Conservation (phyloP, 176 grass and related monocot genomes). For the Luzula sylvatica region DNA sequence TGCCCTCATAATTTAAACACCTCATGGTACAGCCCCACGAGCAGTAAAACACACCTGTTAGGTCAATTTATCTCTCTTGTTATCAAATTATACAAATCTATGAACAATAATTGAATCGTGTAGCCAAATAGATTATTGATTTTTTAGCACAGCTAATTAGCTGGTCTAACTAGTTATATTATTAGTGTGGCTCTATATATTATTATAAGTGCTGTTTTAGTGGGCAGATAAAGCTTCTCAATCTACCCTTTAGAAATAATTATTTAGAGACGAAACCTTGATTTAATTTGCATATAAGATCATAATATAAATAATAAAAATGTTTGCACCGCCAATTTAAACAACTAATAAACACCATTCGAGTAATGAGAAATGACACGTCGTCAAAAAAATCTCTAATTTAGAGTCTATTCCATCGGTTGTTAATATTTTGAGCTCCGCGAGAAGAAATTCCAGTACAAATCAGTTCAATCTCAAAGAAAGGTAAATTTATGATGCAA, state of each 20-base stretch:
- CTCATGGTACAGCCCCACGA: constrained; percentile 23
- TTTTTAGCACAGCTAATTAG: constrained; percentile 8
- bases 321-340: too few relatives aligned
- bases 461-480: too few relatives aligned
- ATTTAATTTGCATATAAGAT: too few relatives aligned
- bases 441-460: too few relatives aligned
- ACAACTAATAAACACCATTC: too few relatives aligned
- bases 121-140: constrained; percentile 3
- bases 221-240: constrained; percentile 7
- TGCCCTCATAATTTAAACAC: not conserved
- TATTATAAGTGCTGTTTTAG: constrained; percentile 18
- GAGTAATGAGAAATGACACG: too few relatives aligned
- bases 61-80: constrained; percentile 9
- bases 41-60: constrained; percentile 21
- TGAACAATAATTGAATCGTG: constrained; percentile 13
- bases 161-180: constrained; percentile 6
- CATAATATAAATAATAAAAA: too few relatives aligned
- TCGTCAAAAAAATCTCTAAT: too few relatives aligned
- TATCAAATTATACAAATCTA: constrained; percentile 16
- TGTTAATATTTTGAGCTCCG: too few relatives aligned
- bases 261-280: too few relatives aligned
- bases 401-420: too few relatives aligned
- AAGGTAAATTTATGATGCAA: too few relatives aligned
- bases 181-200: constrained; percentile 8
- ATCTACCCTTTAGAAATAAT: constrained; percentile 1